Evolutionary conservation across 139 green algal species (phyloP).

Genomic region (Chlamydomonas incerta): DNA sequence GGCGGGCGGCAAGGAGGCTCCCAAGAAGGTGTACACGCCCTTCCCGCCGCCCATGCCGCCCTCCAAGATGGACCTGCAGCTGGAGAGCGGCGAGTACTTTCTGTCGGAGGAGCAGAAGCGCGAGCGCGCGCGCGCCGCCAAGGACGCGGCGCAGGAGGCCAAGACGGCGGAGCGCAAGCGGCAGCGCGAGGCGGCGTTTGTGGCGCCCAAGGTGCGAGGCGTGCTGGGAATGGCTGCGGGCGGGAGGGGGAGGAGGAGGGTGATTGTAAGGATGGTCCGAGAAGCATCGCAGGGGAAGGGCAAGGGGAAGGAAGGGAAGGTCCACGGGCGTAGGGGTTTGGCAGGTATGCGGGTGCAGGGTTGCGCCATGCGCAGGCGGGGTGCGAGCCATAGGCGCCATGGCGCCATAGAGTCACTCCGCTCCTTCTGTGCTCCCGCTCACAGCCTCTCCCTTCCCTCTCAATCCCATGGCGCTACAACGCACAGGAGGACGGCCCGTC

Average conservation of each 20-base stretch:
- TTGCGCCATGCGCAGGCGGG: no score
- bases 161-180: conserved; percentile 69
- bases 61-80: conserved; percentile 89
- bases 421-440: no score
- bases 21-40: conserved; percentile 93
- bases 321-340: no score
- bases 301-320: no score
- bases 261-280: no score
- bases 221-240: neutral
- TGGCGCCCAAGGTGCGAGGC: conserved; percentile 78
- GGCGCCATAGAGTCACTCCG: no score
- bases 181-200: conserved; percentile 86
- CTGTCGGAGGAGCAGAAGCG: conserved; percentile 84
- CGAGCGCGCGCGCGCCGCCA: conserved; percentile 48
- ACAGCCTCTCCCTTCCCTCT: no score
- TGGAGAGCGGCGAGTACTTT: conserved; percentile 98
- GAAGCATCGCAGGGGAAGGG: no score
- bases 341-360: no score
- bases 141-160: conserved; percentile 65
- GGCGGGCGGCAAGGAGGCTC: conserved; percentile 39
- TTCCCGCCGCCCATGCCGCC: conserved; percentile 96
- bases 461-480: no score
- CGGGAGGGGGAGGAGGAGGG: neutral
- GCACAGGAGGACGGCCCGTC: conserved; percentile 36
- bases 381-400: no score